These are phyloP conservation scores for Cladosporium sp. DNA, from an alignment of 2,329 filamentous ascomycete species.

Conservation along the genomic window DNA sequence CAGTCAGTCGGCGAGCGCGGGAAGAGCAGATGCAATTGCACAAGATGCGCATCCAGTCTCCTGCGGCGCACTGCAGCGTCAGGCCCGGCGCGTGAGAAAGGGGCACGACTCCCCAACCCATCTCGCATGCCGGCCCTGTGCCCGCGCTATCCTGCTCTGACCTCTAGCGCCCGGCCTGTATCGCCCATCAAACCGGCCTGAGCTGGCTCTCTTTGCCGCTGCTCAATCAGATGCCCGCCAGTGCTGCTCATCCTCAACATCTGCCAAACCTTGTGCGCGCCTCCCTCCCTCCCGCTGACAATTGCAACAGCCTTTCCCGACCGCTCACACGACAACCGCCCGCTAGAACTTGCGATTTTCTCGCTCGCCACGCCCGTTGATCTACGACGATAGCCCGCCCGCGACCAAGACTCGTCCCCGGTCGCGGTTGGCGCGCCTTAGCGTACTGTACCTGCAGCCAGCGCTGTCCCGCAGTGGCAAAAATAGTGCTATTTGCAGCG, in stretches of 20 bases:
- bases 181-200: not conserved
- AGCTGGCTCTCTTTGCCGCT: not conserved
- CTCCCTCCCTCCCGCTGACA: not conserved
- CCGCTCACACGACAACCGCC: not conserved
- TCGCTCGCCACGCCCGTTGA: conserved; percentile 1
- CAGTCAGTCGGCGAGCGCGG: not conserved
- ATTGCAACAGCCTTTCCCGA: no score
- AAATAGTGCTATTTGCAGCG: not conserved
- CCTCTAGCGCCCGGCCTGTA: not conserved
- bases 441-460: conserved; percentile 9
- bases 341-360: not conserved
- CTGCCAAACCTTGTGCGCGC: not conserved
- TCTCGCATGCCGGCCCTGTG: conserved; percentile 3
- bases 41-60: not conserved
- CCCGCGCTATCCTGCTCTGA: not conserved
- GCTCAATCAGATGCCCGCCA: not conserved
- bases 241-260: not conserved
- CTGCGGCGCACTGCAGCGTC: no score
- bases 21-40: not conserved
- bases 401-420: conserved; percentile 7
- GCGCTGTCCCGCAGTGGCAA: not conserved
- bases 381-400: conserved; percentile 8
- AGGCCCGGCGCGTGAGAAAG: conserved; percentile 5
- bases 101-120: conserved; percentile 5
- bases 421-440: conserved; percentile 1